Evolutionary conservation across 306 rosid genomes (phyloP).

Genomic region (Casuarina cunninghamiana): DNA sequence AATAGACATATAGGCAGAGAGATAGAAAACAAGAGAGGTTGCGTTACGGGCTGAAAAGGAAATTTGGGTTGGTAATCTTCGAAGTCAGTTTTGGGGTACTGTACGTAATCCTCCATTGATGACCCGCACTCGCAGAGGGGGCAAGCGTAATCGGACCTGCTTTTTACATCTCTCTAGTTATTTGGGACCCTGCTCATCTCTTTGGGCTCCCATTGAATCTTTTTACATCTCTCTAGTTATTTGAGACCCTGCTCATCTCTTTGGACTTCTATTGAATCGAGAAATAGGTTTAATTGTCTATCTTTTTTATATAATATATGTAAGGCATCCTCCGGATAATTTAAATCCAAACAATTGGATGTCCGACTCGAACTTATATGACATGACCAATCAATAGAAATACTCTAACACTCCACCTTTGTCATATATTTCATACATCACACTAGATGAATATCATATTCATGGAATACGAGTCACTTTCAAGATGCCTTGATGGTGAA

Average conservation of each 20-base stretch:
- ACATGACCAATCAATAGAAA: background rate
- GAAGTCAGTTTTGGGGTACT: slow-evolving; percentile 13
- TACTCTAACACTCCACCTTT: background rate
- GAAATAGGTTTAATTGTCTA: background rate
- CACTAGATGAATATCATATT: no score
- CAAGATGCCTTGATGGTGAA: no score
- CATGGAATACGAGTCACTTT: no score
- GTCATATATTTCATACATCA: no score
- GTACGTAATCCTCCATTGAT: slow-evolving; percentile 17
- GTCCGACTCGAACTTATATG: background rate
- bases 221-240: background rate
- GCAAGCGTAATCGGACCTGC: no score
- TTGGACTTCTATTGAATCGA: background rate
- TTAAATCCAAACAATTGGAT: background rate
- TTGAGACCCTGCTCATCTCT: background rate
- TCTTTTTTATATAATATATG: background rate
- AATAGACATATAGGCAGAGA: background rate
- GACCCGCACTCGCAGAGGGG: background rate
- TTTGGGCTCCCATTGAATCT: background rate
- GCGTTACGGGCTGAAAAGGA: background rate
- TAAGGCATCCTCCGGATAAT: background rate
- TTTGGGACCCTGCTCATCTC: background rate
- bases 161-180: background rate
- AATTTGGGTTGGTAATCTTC: background rate
- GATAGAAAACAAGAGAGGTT: background rate